Percentiles rank a stretch among this genome's conserved stretches.
Evolutionary conservation across 306 rosid genomes (phyloP).

Genomic region (Ormosia emarginata): DNA sequence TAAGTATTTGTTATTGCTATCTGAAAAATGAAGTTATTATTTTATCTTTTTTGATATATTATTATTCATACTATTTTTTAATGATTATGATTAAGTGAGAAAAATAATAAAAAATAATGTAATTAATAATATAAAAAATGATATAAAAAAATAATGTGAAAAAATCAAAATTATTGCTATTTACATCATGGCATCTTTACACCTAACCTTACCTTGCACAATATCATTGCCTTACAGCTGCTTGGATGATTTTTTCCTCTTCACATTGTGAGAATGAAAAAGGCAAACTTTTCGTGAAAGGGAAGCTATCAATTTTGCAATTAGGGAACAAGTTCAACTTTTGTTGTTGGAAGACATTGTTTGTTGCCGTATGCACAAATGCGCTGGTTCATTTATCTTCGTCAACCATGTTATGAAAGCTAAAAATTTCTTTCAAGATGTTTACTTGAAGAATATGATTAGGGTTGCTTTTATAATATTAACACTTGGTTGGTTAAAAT

Average conservation of each 20-base stretch:
- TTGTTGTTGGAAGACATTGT: background rate
- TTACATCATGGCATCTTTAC: background rate
- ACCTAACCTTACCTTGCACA: background rate
- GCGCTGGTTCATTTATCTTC: background rate
- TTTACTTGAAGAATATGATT: background rate
- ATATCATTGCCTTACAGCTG: background rate
- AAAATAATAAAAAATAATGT: no score
- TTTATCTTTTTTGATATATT: no score
- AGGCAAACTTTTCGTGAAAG: constrained; percentile 29
- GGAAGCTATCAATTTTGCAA: background rate
- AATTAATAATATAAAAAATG: no score
- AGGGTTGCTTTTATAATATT: no score
- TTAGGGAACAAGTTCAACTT: background rate
- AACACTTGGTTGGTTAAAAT: no score
- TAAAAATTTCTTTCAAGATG: background rate
- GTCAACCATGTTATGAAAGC: background rate
- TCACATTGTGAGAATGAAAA: background rate
- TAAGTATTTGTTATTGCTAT: background rate
- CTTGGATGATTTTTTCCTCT: background rate
- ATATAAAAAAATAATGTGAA: no score
- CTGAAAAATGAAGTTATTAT: no score
- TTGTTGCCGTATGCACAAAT: background rate
- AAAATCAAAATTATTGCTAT: background rate
- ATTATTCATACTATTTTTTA: no score
- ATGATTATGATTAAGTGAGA: no score